Evolutionary conservation across 495 filamentous ascomycete genomes (phyloP).

Genomic region (Podospora anserina): DNA sequence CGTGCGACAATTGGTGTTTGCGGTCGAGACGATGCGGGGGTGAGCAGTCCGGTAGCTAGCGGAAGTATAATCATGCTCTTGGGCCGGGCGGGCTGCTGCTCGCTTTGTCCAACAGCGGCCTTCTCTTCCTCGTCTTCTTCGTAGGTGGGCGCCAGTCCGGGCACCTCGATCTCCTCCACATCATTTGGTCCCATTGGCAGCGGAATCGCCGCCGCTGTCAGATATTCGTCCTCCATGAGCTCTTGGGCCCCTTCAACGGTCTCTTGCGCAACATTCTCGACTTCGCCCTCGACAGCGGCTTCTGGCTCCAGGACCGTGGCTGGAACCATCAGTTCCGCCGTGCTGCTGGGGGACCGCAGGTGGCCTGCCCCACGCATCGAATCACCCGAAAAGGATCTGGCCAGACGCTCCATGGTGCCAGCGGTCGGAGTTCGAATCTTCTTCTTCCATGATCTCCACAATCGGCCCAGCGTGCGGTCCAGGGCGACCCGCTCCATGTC

Average conservation of each 20-base stretch:
- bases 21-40: constrained; percentile 36
- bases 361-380: constrained; percentile 32
- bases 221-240: constrained; percentile 22
- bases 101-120: constrained; percentile 36
- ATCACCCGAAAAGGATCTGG: constrained; percentile 41
- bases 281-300: neutral
- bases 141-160: constrained; percentile 56
- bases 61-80: constrained; percentile 59
- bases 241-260: neutral
- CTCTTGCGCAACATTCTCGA: constrained; percentile 1
- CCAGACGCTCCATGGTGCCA: constrained; percentile 32
- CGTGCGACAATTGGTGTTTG: constrained; percentile 26
- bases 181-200: constrained; percentile 67
- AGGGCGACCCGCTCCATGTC: constrained; percentile 94
- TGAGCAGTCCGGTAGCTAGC: constrained; percentile 22
- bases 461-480: constrained; percentile 76
- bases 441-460: constrained; percentile 97
- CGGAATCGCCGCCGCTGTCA: constrained; percentile 55
- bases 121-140: constrained; percentile 58
- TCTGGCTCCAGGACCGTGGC: constrained; percentile 28
- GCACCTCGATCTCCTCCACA: constrained; percentile 69
- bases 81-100: constrained; percentile 41
- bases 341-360: constrained; percentile 40
- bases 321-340: constrained; percentile 29
- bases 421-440: constrained; percentile 55